These are phyloP conservation scores for Globisporangium yorkense DNA, from an alignment of 352 stramenopile genomes.

Conservation along the genomic window DNA sequence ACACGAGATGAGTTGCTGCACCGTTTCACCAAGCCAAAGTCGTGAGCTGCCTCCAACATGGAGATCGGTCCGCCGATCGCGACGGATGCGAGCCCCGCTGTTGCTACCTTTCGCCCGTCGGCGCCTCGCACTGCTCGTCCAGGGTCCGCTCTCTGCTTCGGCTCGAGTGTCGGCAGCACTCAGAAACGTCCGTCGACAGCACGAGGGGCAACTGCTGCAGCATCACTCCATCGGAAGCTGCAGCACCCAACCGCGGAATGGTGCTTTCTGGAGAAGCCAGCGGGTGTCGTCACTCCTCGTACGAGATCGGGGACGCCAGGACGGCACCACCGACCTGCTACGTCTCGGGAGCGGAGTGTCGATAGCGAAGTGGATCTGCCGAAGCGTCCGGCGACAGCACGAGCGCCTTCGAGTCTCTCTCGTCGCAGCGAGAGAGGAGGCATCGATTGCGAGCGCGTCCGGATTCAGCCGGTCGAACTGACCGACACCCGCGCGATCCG, in stretches of 20 bases:
- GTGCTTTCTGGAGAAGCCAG: not conserved
- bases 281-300: not conserved
- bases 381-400: conserved; percentile 8
- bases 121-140: not conserved
- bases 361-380: not conserved
- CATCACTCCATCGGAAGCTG: not conserved
- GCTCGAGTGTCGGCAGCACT: not conserved
- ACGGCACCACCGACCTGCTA: conserved; percentile 1
- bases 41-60: not conserved
- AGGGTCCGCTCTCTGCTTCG: not conserved
- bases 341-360: conserved; percentile 3
- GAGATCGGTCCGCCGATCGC: not conserved
- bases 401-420: not conserved
- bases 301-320: not conserved
- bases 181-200: not conserved
- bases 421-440: not conserved
- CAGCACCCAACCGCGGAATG: not conserved
- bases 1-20: too few species aligned
- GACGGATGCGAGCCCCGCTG: not conserved
- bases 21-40: too few species aligned
- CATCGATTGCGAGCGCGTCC: not conserved
- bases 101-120: not conserved
- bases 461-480: not conserved
- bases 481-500: conserved; percentile 24
- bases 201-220: not conserved